These are phyloP conservation scores for Allomyces macrogynus DNA, from an alignment of 192 early-diverging fungal genomes.

Conservation along the genomic window DNA sequence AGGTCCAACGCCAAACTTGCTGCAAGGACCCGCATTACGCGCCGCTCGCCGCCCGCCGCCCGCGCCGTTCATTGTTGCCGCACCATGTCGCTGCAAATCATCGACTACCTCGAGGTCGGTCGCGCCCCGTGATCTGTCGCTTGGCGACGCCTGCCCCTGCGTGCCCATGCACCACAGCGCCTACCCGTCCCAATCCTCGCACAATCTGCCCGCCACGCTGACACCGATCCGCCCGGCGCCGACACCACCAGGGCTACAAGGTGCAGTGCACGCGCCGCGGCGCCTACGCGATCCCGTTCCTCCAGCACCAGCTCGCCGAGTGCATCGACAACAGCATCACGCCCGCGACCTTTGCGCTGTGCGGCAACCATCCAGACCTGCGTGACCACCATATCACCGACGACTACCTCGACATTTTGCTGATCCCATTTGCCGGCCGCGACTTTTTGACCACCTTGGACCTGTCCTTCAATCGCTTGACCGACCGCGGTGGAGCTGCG, in stretches of 20 bases:
- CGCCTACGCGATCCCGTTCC: background rate
- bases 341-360: background rate
- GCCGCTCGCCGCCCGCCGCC: no score
- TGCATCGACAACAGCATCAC: background rate
- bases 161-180: no score
- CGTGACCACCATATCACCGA: background rate
- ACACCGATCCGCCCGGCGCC: no score
- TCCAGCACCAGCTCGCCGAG: background rate
- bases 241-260: background rate
- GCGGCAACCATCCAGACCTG: background rate
- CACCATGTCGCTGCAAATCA: no score
- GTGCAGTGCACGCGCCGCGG: background rate
- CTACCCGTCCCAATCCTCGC: no score
- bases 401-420: background rate
- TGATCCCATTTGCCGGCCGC: background rate
- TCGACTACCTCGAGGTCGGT: no score
- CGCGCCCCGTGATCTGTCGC: no score
- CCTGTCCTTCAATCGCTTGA: background rate
- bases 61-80: no score
- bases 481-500: background rate
- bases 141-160: no score
- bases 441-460: background rate
- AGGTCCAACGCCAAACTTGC: no score
- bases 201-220: no score
- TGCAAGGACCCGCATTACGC: no score